These are phyloP conservation scores for Globisporangium acanthophoron DNA, from an alignment of 352 stramenopile species.

Conservation along the genomic window DNA sequence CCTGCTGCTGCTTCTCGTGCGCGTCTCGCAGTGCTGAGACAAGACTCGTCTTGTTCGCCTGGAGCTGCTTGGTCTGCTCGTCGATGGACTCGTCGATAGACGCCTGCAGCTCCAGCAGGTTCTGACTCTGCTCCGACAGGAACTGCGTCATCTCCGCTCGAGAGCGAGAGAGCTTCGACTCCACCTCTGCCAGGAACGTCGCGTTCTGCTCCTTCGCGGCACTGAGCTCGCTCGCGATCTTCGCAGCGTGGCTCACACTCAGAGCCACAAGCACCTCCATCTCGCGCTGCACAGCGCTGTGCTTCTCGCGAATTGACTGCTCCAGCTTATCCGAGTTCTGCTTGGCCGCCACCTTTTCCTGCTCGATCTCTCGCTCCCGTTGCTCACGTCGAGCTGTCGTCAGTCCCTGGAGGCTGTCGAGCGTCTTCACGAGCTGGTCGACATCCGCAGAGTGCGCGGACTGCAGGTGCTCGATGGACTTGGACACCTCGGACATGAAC, in stretches of 20 bases:
- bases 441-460: conserved; percentile 39
- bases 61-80: conserved; percentile 35
- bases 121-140: conserved; percentile 35
- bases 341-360: conserved; percentile 12
- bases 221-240: conserved; percentile 22
- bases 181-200: conserved; percentile 26
- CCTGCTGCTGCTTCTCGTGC: conserved; percentile 31
- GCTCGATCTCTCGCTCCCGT: conserved; percentile 14
- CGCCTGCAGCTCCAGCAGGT: conserved; percentile 38
- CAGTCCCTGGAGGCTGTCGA: conserved; percentile 28
- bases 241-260: conserved; percentile 23
- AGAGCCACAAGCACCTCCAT: conserved; percentile 28
- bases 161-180: conserved; percentile 22
- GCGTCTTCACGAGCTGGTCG: conserved; percentile 23
- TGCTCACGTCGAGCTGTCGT: conserved; percentile 14
- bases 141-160: conserved; percentile 31
- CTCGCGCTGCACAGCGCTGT: conserved; percentile 25
- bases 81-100: conserved; percentile 40
- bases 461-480: conserved; percentile 41
- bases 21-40: conserved; percentile 25
- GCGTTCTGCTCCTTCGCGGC: conserved; percentile 23
- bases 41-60: conserved; percentile 27
- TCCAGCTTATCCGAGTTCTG: conserved; percentile 22
- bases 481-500: conserved; percentile 37
- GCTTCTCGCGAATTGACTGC: conserved; percentile 17